Percentiles rank a stretch among this genome's conserved stretches.
These are phyloP conservation scores for Sungouiella thailandica DNA, from an alignment of 805 yeast genomes.

Conservation along the genomic window DNA sequence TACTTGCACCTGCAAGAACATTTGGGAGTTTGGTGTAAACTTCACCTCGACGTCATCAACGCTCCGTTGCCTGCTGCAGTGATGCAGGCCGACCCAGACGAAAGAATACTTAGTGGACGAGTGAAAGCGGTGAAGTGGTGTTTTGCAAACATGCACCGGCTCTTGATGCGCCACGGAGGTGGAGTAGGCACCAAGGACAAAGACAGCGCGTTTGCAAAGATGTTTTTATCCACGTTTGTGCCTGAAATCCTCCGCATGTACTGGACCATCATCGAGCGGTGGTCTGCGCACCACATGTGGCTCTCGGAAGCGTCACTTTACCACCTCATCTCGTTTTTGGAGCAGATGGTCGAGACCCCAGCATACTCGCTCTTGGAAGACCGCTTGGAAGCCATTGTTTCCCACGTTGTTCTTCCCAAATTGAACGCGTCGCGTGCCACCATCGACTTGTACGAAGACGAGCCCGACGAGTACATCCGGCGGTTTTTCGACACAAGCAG, in stretches of 20 bases:
- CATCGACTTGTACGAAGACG: slow-evolving; percentile 41
- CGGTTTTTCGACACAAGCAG: slow-evolving; percentile 43
- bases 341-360: slow-evolving; percentile 36
- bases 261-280: slow-evolving; percentile 38
- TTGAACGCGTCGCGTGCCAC: slow-evolving; percentile 34
- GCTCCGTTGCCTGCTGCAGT: slow-evolving; percentile 34
- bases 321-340: slow-evolving; percentile 40
- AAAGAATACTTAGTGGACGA: slow-evolving; percentile 36
- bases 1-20: slow-evolving; percentile 32
- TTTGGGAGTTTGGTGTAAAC: slow-evolving; percentile 39
- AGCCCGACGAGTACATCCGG: slow-evolving; percentile 42
- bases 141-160: slow-evolving; percentile 38
- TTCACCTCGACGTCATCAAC: slow-evolving; percentile 33
- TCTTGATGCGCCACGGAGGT: slow-evolving; percentile 41
- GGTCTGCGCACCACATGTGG: slow-evolving; percentile 38
- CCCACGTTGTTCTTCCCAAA: slow-evolving; percentile 38
- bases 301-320: slow-evolving; percentile 35
- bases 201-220: slow-evolving; percentile 23
- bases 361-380: slow-evolving; percentile 33
- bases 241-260: slow-evolving; percentile 40
- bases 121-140: slow-evolving; percentile 42
- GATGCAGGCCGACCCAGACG: slow-evolving; percentile 27
- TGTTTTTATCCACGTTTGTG: slow-evolving; percentile 33
- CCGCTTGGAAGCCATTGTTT: slow-evolving; percentile 36
- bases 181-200: slow-evolving; percentile 32